These are phyloP conservation scores for Russula sp. DNA, from an alignment of 768 basidiomycete species.

Conservation along the genomic window DNA sequence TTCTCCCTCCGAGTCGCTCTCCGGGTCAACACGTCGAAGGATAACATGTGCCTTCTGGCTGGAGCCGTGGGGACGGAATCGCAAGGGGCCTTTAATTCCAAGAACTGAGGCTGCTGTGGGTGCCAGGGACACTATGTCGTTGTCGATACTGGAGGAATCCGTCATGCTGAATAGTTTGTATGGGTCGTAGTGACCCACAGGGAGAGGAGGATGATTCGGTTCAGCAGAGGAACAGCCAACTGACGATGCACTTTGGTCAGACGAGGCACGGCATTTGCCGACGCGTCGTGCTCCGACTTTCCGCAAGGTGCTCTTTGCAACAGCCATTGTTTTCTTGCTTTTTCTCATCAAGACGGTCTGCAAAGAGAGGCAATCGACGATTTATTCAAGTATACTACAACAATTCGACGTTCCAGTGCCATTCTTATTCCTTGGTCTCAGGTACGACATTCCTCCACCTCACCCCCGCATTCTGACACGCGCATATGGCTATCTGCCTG, in stretches of 20 bases:
- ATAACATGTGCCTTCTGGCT: conserved; percentile 68
- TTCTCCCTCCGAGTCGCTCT: conserved; percentile 47
- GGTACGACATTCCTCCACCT: conserved; percentile 55
- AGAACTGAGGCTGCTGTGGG: conserved; percentile 52
- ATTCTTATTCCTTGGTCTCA: conserved; percentile 34
- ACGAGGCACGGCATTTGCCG: conserved; percentile 24
- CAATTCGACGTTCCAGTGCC: background rate
- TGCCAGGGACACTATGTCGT: conserved; percentile 26
- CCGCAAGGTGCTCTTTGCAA: background rate
- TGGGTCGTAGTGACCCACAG: conserved; percentile 31
- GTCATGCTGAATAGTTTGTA: conserved; percentile 25
- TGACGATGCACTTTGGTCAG: conserved; percentile 13
- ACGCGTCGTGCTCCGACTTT: background rate
- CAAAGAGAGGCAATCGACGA: background rate
- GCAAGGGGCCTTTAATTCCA: conserved; percentile 59
- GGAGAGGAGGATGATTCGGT: conserved; percentile 17
- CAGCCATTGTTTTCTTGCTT: background rate
- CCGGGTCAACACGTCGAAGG: conserved; percentile 55
- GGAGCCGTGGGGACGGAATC: conserved; percentile 63
- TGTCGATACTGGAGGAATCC: conserved; percentile 24
- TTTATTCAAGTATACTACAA: background rate
- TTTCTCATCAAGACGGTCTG: background rate
- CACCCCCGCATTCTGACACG: conserved; percentile 48
- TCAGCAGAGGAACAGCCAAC: conserved; percentile 21
- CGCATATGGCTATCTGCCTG: conserved; percentile 52